phyloP scores from a whole-genome alignment of 2,329 filamentous ascomycete species.

The Scopulariopsis brevicaulis region DNA sequence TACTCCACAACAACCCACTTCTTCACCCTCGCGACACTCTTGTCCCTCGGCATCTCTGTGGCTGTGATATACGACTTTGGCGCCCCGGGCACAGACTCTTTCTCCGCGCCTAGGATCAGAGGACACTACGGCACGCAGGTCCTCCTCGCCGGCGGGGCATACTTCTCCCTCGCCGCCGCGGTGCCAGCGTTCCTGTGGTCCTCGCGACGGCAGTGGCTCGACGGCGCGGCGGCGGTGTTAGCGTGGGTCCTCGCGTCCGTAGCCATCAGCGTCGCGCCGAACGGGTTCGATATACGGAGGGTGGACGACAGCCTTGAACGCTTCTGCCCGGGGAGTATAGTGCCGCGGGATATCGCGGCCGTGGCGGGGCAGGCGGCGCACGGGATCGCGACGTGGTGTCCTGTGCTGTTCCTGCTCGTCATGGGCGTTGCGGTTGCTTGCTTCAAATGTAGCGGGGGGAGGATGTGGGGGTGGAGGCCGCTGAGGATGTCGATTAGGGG shows the following conservation, averaged over 20 bases:
- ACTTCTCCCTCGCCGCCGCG: constrained; percentile 3
- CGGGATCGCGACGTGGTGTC: background rate
- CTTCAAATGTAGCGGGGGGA: background rate
- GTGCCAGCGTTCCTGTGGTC: constrained; percentile 1
- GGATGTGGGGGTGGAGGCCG: background rate
- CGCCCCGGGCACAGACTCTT: background rate
- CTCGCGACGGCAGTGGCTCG: constrained; percentile 2
- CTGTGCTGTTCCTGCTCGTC: background rate
- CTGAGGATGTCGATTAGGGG: background rate
- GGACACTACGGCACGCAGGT: background rate
- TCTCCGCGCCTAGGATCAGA: background rate
- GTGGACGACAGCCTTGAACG: background rate
- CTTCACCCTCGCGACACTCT: background rate
- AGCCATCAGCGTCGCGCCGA: background rate
- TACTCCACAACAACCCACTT: background rate
- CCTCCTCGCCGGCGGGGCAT: background rate
- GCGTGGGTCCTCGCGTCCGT: background rate
- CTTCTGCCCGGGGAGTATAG: background rate
- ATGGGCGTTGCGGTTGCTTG: background rate
- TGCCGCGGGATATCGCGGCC: background rate
- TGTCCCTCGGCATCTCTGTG: background rate
- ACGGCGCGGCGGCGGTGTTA: background rate
- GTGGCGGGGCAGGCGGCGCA: background rate
- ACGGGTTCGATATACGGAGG: too few species aligned
- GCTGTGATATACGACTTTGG: background rate